Evolutionary conservation across 805 yeast genomes (phyloP).

Genomic region (Yarrowia sp.): DNA sequence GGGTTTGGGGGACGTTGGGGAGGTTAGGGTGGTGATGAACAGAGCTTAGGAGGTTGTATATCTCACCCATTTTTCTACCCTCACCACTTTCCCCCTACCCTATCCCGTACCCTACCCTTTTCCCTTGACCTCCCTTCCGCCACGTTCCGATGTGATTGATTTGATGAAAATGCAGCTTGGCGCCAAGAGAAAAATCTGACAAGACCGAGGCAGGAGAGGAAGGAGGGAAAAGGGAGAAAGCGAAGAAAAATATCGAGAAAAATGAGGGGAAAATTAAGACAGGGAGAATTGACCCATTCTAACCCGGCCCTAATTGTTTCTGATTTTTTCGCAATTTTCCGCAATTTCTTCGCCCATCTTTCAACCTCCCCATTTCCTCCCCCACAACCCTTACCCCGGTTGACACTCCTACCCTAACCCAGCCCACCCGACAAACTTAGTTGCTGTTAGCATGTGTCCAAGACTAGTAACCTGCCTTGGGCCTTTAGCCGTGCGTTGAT

Average conservation of each 20-base stretch:
- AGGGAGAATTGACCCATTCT: too few species aligned
- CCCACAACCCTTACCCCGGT: too few species aligned
- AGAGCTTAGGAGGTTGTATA: too few species aligned
- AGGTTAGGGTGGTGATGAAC: too few species aligned
- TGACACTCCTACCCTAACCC: slow-evolving; percentile 1
- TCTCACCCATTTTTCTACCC: too few species aligned
- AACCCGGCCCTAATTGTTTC: too few species aligned
- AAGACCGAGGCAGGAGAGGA: background rate
- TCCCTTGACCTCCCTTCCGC: background rate
- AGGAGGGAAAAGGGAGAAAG: background rate
- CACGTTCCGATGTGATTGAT: slow-evolving; percentile 30
- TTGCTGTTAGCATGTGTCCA: background rate
- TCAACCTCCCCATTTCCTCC: background rate
- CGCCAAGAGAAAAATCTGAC: slow-evolving; percentile 21
- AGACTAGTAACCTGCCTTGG: slow-evolving; percentile 12
- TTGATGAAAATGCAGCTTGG: slow-evolving; percentile 23
- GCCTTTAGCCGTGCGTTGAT: slow-evolving; percentile 9
- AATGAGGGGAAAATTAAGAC: too few species aligned
- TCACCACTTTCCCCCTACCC: too few species aligned
- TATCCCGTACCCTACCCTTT: too few species aligned
- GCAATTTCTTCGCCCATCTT: background rate
- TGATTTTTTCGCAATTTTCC: background rate
- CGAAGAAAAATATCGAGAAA: background rate
- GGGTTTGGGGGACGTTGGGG: too few species aligned
- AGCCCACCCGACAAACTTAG: background rate